phyloP scores from a whole-genome alignment of 2,329 filamentous ascomycete species.

The Talaromyces sp. region DNA sequence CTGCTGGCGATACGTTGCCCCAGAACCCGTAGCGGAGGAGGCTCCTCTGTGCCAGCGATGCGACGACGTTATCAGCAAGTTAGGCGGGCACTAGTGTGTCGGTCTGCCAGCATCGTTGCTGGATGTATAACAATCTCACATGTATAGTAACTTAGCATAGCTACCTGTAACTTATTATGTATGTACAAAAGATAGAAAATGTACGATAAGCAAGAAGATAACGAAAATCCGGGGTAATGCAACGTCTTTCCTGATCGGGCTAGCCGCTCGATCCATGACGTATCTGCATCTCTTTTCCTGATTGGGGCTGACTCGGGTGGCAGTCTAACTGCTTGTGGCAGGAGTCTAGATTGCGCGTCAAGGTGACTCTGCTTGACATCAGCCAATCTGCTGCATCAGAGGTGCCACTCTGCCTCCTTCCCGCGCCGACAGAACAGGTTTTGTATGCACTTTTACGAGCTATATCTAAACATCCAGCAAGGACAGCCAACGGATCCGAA shows the following conservation, averaged over 20 bases:
- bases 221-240: constrained; percentile 7
- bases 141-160: too few relatives aligned
- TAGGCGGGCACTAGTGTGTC: constrained; percentile 21
- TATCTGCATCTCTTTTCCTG: not conserved
- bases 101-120: not conserved
- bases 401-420: not conserved
- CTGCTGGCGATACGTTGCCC: constrained; percentile 84
- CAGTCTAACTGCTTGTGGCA: not conserved
- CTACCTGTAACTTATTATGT: too few relatives aligned
- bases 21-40: constrained; percentile 49
- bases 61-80: constrained; percentile 56
- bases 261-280: not conserved
- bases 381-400: not conserved
- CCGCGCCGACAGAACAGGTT: not conserved
- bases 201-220: constrained; percentile 4
- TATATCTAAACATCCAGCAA: not conserved
- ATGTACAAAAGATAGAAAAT: not conserved
- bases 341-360: not conserved
- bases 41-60: constrained; percentile 67
- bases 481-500: not conserved
- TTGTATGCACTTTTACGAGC: not conserved
- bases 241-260: not conserved
- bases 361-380: constrained; percentile 4
- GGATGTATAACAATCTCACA: not conserved
- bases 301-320: too few relatives aligned